Conservation (phyloP, 2,329 filamentous ascomycete species). For the Ophiocordyceps robertsii region DNA sequence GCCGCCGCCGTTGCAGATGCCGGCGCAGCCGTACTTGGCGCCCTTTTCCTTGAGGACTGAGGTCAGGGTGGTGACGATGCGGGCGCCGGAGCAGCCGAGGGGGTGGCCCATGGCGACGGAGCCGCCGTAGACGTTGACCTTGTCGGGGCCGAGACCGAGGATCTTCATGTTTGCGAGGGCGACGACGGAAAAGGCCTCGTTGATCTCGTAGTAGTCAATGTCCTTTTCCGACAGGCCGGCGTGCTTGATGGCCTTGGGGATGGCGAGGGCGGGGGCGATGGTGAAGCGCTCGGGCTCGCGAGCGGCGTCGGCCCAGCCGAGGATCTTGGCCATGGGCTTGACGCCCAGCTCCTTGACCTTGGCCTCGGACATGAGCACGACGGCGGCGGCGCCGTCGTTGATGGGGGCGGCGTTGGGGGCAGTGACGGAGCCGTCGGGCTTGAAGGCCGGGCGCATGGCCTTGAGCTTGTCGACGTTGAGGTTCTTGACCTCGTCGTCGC, state of each 20-base stretch:
- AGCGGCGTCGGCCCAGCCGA: conserved; percentile 92
- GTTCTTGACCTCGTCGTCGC: conserved; percentile 95
- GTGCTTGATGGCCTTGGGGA: conserved; percentile 95
- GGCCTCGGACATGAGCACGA: conserved; percentile 87
- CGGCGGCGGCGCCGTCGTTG: conserved; percentile 84
- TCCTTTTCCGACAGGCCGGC: conserved; percentile 66
- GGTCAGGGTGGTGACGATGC: conserved; percentile 82
- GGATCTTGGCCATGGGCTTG: conserved; percentile 89
- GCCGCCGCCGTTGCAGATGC: conserved; percentile 96
- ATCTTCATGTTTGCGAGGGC: conserved; percentile 94
- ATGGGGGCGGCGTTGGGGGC: conserved; percentile 93
- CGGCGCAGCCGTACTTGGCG: conserved; percentile 84
- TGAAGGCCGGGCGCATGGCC: conserved; percentile 72
- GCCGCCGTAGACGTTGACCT: conserved; percentile 91
- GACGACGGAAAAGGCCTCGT: conserved; percentile 97
- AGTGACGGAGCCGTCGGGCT: conserved; percentile 78
- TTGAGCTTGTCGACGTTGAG: conserved; percentile 74
- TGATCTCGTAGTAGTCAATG: conserved; percentile 95
- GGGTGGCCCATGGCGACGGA: conserved; percentile 94
- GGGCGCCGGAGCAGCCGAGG: conserved; percentile 82
- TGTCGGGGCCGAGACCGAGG: conserved; percentile 62
- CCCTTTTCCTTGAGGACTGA: conserved; percentile 83
- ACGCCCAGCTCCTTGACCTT: conserved; percentile 86
- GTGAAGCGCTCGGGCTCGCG: conserved; percentile 92
- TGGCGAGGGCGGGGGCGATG: conserved; percentile 80